A percentile compares a stretch with the other conserved stretches of the same genome.
phyloP scores from a whole-genome alignment of 441 rosid genomes.

The Flueggea neowawraea region DNA sequence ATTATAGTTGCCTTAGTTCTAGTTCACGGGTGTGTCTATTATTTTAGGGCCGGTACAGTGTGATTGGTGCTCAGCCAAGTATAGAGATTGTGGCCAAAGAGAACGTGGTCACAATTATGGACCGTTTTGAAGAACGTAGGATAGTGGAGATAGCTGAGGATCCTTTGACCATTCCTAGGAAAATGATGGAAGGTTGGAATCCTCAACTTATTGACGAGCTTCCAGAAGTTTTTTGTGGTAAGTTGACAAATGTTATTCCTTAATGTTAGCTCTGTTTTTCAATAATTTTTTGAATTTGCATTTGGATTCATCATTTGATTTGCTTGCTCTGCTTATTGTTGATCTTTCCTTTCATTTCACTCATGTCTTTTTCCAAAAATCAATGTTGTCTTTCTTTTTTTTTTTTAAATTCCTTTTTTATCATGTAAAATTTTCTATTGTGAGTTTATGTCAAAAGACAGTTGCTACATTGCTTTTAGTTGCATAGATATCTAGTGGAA shows the following conservation, averaged over 20 bases:
- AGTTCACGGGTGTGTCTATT: neutral
- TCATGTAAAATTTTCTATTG: too few species aligned
- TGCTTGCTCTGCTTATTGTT: too few species aligned
- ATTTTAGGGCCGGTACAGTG: conserved; percentile 80
- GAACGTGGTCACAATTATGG: conserved; percentile 76
- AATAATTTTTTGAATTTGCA: too few species aligned
- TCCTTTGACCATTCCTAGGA: conserved; percentile 83
- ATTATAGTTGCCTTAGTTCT: neutral
- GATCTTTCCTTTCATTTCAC: too few species aligned
- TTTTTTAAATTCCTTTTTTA: too few species aligned
- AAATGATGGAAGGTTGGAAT: conserved; percentile 79
- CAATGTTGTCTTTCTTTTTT: too few species aligned
- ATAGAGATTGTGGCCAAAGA: conserved; percentile 87
- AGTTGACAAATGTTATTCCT: conserved; percentile 8
- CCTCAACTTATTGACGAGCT: conserved; percentile 82
- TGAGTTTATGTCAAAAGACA: too few species aligned
- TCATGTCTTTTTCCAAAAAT: too few species aligned
- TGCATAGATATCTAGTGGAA: too few species aligned
- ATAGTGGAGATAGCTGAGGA: conserved; percentile 78
- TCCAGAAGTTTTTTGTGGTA: conserved; percentile 89
- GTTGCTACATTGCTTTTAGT: too few species aligned
- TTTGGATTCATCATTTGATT: neutral
- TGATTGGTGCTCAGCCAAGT: conserved; percentile 91
- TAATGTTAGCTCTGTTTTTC: too few species aligned
- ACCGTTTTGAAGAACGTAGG: conserved; percentile 59